Evolutionary conservation across 2,329 filamentous ascomycete species (phyloP), one percentile per base, ranked within the genome.

Genomic region (Fusarium sulawesiense): DNA sequence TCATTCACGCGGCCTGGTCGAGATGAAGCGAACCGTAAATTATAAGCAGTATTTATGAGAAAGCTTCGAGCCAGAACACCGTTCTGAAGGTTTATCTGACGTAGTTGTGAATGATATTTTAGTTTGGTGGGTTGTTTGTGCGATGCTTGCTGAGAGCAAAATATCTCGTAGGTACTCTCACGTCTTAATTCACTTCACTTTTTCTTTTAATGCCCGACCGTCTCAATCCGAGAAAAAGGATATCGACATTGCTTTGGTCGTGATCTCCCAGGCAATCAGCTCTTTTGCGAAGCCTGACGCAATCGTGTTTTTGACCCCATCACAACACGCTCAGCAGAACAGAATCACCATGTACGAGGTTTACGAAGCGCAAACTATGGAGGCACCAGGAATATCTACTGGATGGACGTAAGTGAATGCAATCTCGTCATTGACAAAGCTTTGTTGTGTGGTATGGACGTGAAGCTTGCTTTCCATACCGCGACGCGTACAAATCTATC

Each of bases 51-150:
- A 12, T 12, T 12, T 37, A 12, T 7, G 34, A n/a, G 10, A 6
- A n/a, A 11, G 6, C 4, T 9, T 11, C 5, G 11, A 12, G 34
- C 18, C 9, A 11, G 1, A 37, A n/a, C 6, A 37, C 4, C 2
- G 4, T 2, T n/a, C 34, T 4, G 5, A 11, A 18, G 9, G 3
- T 37, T 5, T 10, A 0, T 9, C 9, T 6, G 16, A 6, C 4
- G 16, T 4, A 18, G 16, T 11, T 18, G 8, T 18, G 32, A 16
- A 1, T 34, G 8, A 3, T 5, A 18, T 10, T 8, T 3, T 18
- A 5, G 21, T 21, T 21, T 21, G 21, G 21, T 21, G 21, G 4
- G 32, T 34, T 18, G 16, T 8, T 18, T 10, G 32, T 1, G 18
- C 8, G 4, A 2, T 37, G 16, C 0, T 18, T 9, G 2, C 3